Base-by-base conservation (phyloP, 257 asterid species). In the Phtheirospermum japonicum region DNA sequence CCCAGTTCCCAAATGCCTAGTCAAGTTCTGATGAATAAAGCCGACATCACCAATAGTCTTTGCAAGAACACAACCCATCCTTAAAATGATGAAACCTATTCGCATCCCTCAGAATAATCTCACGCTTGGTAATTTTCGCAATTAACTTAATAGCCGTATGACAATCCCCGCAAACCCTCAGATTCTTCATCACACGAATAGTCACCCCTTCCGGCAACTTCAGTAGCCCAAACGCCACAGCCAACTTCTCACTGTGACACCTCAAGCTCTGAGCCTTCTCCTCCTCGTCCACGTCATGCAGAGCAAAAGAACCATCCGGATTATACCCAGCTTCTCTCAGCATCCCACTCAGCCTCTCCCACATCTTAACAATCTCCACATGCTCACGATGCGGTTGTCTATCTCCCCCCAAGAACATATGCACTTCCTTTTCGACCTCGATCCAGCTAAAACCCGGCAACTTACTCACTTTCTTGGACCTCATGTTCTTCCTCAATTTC, bases 371-470 rank as follows among this genome's bases (percentile, higher is more conserved):
- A 28, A 88, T 80, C 70, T 64, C 50, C 49, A 14, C 46, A 63
- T 81, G 88, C 36, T 80, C 75, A 2, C 80, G 86, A 59, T 85
- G 89, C 2, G 78, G 72, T 6, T 49, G 72, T 71, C 53, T 58
- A 54, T 70, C 82, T 66, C 88, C 94, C 63, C 83, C 85, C 0
- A 81, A 76, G 73, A 86, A 89, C 82, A 79, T 66, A 61, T 86
- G 89, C 31, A 89, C 94, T 62, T 71, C 76, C 74, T 79, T 89
- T 9, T 79, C 89, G 45, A 83, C 78, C 79, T 79, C 94, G 16
- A 89, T 83, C 97, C 97, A 89, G 74, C 95, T 89, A 68, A 89
- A 84, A 37, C 95, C 97, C 9, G 95, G 91, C 20, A 66, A 53
- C 71, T 86, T 86, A 46, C 51, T 82, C 66, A 89, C 80, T 67